Base-by-base conservation (phyloP, 1,139 yeast species). In the Suhomyces coccinellae region DNA sequence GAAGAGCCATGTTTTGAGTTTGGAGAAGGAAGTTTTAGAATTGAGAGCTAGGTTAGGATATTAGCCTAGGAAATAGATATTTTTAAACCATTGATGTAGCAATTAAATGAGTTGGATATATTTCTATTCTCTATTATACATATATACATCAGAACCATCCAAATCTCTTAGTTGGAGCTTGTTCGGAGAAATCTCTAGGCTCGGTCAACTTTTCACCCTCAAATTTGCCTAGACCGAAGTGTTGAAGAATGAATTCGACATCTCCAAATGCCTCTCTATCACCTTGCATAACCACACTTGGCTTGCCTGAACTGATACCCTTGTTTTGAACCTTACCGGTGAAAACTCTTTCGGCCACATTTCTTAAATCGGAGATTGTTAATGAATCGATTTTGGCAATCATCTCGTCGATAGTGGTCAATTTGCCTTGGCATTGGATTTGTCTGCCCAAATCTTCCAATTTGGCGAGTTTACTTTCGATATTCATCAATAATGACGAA, bases 371-470 rank as follows among this genome's bases (percentile, higher is more conserved):
- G 3, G 68, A 67, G 3, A 83, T 77, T 0, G 87, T 77, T 51
- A 93, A 75, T 8, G 65, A 62, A 50, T 85, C 89, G 50, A 93
- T 90, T 57, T 83, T 83, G 10, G 68, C 71, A 47, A 93, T 85
- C 96, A 93, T 90, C 57, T 90, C 96, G 34, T 76, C 73, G 8
- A 90, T 85, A 12, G 88, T 82, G n/a, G 93, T 79, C 54, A 87
- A 78, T 55, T 78, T 78, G 36, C 89, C 90, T 59, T 87, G 90
- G 45, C 89, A 82, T 66, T 88, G 96, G 27, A 93, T 82, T 66
- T 93, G 99, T 64, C 99, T 82, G 11, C 99, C 99, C 66, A 91
- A 75, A 60, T 93, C 99, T 65, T 93, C 99, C 44, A 93, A 73
- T 57, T 87, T 91, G 14, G 95, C 96, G 73, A 93, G 78, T 62